A percentile compares a stretch with the other conserved stretches of the same genome.
These are phyloP conservation scores for Cladosporium velox DNA, from an alignment of 2,329 filamentous ascomycete genomes.

Conservation along the genomic window DNA sequence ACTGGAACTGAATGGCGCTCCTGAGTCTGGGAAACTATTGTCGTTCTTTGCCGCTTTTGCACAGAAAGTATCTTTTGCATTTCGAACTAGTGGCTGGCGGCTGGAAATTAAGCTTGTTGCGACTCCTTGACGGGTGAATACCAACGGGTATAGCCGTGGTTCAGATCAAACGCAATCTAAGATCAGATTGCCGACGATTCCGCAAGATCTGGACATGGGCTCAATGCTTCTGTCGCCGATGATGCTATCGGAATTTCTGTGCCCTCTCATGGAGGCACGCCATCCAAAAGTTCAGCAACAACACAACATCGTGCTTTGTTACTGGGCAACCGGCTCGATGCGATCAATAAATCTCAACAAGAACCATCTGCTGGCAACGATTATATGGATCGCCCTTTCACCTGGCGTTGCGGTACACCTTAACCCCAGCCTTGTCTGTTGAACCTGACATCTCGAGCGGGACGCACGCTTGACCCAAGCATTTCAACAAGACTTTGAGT, in stretches of 20 bases:
- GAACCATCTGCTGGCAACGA: not conserved
- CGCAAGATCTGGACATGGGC: not conserved
- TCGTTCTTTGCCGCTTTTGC: not conserved
- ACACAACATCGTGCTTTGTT: not conserved
- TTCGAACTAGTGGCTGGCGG: not conserved
- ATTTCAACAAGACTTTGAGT: not conserved
- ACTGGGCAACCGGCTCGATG: not conserved
- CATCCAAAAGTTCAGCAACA: not conserved
- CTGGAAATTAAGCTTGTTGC: constrained; percentile 1
- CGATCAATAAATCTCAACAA: not conserved
- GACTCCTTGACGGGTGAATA: not conserved
- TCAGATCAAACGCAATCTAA: not conserved
- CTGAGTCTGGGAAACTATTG: not conserved
- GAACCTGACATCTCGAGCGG: not conserved
- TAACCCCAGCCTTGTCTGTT: not conserved
- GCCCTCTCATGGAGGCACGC: not conserved
- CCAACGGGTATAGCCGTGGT: not conserved
- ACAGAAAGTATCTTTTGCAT: not conserved
- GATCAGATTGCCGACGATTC: not conserved
- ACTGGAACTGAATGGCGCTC: not conserved
- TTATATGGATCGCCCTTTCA: not conserved
- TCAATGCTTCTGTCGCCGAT: not conserved
- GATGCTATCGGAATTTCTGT: not conserved
- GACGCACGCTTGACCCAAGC: not conserved
- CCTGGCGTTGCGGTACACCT: not conserved